Evolutionary conservation across 371 early-diverging fungal species (phyloP).

Genomic region (Mucor piriformis): DNA sequence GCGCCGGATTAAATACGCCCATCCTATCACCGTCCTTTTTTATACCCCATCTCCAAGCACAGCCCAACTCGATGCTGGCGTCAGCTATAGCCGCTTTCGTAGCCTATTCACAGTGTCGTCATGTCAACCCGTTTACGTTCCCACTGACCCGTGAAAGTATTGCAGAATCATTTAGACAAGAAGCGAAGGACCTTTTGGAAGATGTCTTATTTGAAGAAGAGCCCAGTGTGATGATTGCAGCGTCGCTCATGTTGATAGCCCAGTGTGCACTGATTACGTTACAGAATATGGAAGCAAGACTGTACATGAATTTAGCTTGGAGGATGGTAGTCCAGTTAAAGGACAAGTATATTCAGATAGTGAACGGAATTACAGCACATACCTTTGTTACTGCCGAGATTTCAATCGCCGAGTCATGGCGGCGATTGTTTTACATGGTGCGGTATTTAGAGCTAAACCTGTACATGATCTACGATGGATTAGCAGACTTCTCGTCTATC

Average conservation of each 20-base stretch:
- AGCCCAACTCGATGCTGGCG: slow-evolving; percentile 29
- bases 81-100: slow-evolving; percentile 35
- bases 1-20: slow-evolving; percentile 25
- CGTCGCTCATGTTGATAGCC: slow-evolving; percentile 27
- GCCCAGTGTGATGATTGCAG: slow-evolving; percentile 29
- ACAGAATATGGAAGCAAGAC: slow-evolving; percentile 37
- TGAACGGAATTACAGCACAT: background rate
- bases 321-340: slow-evolving; percentile 37
- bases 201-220: slow-evolving; percentile 42
- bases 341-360: slow-evolving; percentile 23
- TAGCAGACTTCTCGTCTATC: slow-evolving; percentile 25
- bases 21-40: slow-evolving; percentile 31
- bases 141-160: slow-evolving; percentile 24
- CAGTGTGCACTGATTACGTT: slow-evolving; percentile 29
- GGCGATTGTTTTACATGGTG: slow-evolving; percentile 38
- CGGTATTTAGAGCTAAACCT: slow-evolving; percentile 36
- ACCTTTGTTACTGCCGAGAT: slow-evolving; percentile 9
- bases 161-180: slow-evolving; percentile 29
- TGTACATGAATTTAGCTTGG: slow-evolving; percentile 41
- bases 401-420: slow-evolving; percentile 42
- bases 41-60: slow-evolving; percentile 20
- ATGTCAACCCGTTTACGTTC: slow-evolving; percentile 17
- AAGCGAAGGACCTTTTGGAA: slow-evolving; percentile 31
- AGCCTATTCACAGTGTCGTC: slow-evolving; percentile 35
- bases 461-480: slow-evolving; percentile 33